A percentile compares a stretch with the other conserved stretches of the same genome.
These are phyloP conservation scores for Fusarium sp. DNA, from an alignment of 2,329 filamentous ascomycete genomes.

Conservation along the genomic window DNA sequence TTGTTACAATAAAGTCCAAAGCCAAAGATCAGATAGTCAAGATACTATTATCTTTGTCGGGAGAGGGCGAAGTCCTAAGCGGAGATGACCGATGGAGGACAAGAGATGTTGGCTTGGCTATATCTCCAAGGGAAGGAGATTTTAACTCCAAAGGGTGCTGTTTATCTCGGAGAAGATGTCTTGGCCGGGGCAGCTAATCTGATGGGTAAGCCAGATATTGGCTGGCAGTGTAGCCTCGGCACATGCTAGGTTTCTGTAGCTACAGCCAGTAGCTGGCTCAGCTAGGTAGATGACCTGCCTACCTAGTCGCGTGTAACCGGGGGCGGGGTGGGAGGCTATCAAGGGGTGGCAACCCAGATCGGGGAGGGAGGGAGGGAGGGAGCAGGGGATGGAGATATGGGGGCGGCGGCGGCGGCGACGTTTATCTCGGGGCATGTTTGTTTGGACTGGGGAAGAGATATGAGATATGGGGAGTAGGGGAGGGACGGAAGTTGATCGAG, in stretches of 20 bases:
- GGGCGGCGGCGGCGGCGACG: neutral
- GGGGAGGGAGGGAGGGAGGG: neutral
- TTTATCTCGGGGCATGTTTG: neutral
- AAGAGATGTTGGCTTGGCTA: neutral
- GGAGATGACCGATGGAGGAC: neutral
- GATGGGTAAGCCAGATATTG: neutral
- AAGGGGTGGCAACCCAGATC: neutral
- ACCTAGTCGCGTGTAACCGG: neutral
- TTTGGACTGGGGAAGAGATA: constrained; percentile 3
- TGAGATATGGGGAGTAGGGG: neutral
- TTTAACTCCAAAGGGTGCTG: neutral
- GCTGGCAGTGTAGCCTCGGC: neutral
- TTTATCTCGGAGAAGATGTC: neutral
- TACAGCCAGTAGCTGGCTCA: neutral
- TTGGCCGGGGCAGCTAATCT: neutral
- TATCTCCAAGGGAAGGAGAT: constrained; percentile 6
- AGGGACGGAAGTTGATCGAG: neutral
- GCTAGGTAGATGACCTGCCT: neutral
- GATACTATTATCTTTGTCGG: neutral
- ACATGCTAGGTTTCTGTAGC: neutral
- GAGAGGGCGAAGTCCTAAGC: neutral
- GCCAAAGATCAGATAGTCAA: neutral
- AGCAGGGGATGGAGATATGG: neutral
- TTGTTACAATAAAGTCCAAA: neutral
- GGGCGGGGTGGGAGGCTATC: neutral